Base-by-base conservation (phyloP, 768 basidiomycete genomes). In the Dioszegia hungarica region DNA sequence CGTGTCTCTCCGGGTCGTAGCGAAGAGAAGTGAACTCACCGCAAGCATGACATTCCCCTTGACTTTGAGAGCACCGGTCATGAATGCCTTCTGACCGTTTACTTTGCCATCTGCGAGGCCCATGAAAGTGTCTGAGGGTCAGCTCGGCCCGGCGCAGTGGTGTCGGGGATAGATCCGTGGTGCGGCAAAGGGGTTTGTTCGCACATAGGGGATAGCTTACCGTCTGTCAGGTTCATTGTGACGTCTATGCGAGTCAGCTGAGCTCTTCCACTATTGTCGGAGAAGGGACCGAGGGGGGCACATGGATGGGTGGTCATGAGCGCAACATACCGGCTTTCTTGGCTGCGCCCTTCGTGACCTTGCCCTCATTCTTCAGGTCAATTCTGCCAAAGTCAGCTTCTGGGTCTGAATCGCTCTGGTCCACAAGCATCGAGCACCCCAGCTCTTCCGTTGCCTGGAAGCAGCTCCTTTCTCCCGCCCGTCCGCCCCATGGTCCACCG, bases 41-140 rank as follows among this genome's bases (percentile, higher is more conserved):
- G 69, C 69, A 8, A 71, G 56, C 67, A 71, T 71, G 49, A 56
- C 69, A 57, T 75, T 75, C 20, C 74, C 74, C 61, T 75, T 75
- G 60, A 75, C 70, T 83, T 93, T 94, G 47, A 95, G 83, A 72
- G 89, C 88, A 27, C 92, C 92, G 6, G 88, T 89, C 88, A 97
- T 90, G 80, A 92, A 95, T 20, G 91, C 91, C 73, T 91, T 92
- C 78, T 95, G 92, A 19, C 89, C 91, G 66, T 88, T 90, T 41
- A 87, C 79, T 86, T 90, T 60, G 27, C 46, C 75, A 38, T 74
- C 75, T 17, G 75, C 67, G 24, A 97, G 80, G 37, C 85, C 81
- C 28, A 79, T 75, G 70, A 91, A 85, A 10, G 85, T 85, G 19
- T 87, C 86, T 70, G 33, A 15, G 17, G 1, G 10, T 36, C 31